These are phyloP conservation scores for Flaveria ramosissima DNA, from an alignment of 129 eudicot genomes.

Conservation along the genomic window DNA sequence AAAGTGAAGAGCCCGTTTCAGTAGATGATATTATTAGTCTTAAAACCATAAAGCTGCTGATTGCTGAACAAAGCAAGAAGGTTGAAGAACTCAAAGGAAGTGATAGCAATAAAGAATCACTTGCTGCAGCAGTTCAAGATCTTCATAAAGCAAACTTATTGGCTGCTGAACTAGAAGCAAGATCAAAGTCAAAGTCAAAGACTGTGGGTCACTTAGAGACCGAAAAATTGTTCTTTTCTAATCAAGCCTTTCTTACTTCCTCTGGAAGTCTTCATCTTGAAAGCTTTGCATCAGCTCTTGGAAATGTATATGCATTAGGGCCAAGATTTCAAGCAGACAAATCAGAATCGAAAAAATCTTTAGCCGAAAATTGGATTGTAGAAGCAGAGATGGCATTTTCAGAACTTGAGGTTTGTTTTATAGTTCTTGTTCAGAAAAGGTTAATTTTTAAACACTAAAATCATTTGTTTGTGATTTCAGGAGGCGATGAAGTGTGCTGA, in stretches of 20 bases:
- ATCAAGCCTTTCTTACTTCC: conserved; percentile 55
- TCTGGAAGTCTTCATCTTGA: conserved; percentile 84
- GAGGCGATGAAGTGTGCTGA: conserved; percentile 81
- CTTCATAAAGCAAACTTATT: conserved; percentile 55
- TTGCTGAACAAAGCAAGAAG: conserved; percentile 55
- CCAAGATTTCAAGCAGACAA: conserved; percentile 70
- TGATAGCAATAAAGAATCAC: conserved; percentile 71
- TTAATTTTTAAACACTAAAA: neutral
- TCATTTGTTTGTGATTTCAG: conserved; percentile 45
- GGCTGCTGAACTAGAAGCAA: conserved; percentile 54
- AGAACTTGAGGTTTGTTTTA: conserved; percentile 63
- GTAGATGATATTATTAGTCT: conserved; percentile 43
- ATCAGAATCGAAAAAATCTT: conserved; percentile 52
- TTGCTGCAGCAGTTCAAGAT: conserved; percentile 69
- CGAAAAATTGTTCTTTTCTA: conserved; percentile 57
- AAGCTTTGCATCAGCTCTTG: conserved; percentile 83
- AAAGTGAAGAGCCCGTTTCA: conserved; percentile 30
- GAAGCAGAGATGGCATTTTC: conserved; percentile 86
- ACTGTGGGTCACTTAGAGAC: conserved; percentile 23
- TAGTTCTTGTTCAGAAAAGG: neutral
- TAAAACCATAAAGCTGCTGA: conserved; percentile 55
- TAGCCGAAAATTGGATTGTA: conserved; percentile 84
- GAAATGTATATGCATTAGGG: conserved; percentile 84
- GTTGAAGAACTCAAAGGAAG: conserved; percentile 74
- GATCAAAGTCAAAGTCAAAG: conserved; percentile 38